phyloP scores from a whole-genome alignment of 371 early-diverging fungal species.

The Mortierella sp. region DNA sequence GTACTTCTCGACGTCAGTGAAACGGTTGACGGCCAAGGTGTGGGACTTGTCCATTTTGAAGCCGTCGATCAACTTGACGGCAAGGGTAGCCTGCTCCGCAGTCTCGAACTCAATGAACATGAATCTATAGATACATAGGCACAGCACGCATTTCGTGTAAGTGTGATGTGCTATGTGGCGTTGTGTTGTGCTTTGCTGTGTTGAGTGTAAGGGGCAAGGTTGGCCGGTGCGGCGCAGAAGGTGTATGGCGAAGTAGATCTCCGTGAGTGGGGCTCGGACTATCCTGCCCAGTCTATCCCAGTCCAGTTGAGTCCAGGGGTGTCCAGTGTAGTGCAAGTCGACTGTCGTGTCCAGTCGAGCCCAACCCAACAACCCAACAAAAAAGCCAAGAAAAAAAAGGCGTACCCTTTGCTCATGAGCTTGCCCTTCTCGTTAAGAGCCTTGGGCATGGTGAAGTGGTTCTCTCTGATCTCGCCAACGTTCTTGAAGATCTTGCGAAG shows the following conservation, averaged over 20 bases:
- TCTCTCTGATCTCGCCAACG: conserved; percentile 84
- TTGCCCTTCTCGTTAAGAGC: conserved; percentile 78
- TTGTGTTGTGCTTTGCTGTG: background rate
- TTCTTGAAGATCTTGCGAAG: conserved; percentile 87
- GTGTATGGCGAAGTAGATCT: background rate
- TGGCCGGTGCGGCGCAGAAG: background rate
- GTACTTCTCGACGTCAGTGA: conserved; percentile 93
- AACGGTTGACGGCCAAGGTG: conserved; percentile 86
- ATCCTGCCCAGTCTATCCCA: background rate
- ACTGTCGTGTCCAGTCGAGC: background rate
- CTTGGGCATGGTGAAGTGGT: conserved; percentile 92
- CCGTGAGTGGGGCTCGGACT: background rate
- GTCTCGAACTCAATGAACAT: conserved; percentile 95
- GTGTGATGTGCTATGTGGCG: background rate
- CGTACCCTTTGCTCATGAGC: conserved; percentile 85
- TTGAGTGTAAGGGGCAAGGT: background rate
- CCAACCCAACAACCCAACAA: background rate
- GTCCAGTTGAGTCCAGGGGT: background rate
- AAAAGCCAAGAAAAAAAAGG: background rate
- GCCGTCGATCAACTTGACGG: conserved; percentile 84
- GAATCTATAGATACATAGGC: conserved; percentile 67
- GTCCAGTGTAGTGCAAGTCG: background rate
- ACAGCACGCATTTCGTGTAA: background rate
- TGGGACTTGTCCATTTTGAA: conserved; percentile 88
- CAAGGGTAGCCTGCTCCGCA: conserved; percentile 85